These are phyloP conservation scores for Viridothelium virens DNA, from an alignment of 495 filamentous ascomycete genomes.

Conservation along the genomic window DNA sequence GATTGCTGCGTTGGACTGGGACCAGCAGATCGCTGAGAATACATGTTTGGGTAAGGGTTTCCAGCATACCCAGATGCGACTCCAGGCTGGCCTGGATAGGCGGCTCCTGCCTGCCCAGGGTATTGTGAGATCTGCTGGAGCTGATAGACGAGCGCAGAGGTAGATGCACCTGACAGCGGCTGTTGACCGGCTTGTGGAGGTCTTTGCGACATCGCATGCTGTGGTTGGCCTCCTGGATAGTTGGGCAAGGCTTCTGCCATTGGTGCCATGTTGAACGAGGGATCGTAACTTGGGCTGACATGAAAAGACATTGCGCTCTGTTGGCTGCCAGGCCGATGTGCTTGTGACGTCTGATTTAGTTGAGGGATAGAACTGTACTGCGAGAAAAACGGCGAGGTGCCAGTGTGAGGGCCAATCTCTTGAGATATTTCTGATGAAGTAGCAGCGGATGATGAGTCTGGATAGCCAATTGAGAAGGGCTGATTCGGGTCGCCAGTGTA, in stretches of 20 bases:
- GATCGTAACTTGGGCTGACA: slow-evolving; percentile 32
- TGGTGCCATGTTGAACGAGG: slow-evolving; percentile 42
- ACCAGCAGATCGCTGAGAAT: slow-evolving; percentile 19
- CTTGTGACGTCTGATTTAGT: slow-evolving; percentile 23
- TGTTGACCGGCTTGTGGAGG: slow-evolving; percentile 19
- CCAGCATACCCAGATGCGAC: slow-evolving; percentile 14
- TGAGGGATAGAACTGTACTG: slow-evolving; percentile 27
- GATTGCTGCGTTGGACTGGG: slow-evolving; percentile 19
- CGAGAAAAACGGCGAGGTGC: slow-evolving; percentile 27
- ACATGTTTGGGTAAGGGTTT: not conserved
- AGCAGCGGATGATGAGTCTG: slow-evolving; percentile 10
- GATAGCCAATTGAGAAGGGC: slow-evolving; percentile 24
- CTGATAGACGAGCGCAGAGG: slow-evolving; percentile 39
- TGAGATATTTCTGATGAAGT: slow-evolving; percentile 4
- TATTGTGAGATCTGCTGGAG: slow-evolving; percentile 44
- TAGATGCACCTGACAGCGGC: slow-evolving; percentile 29
- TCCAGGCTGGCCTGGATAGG: slow-evolving; percentile 15
- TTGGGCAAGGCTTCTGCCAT: slow-evolving; percentile 43
- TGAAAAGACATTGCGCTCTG: slow-evolving; percentile 23
- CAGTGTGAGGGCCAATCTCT: slow-evolving; percentile 14
- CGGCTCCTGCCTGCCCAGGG: slow-evolving; percentile 32
- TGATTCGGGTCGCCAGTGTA: slow-evolving; percentile 18
- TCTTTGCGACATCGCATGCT: slow-evolving; percentile 14
- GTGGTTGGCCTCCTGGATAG: slow-evolving; percentile 21
- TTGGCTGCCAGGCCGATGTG: slow-evolving; percentile 16